These are phyloP conservation scores for Barnettozyma siamensis DNA, from an alignment of 805 yeast species.

Conservation along the genomic window DNA sequence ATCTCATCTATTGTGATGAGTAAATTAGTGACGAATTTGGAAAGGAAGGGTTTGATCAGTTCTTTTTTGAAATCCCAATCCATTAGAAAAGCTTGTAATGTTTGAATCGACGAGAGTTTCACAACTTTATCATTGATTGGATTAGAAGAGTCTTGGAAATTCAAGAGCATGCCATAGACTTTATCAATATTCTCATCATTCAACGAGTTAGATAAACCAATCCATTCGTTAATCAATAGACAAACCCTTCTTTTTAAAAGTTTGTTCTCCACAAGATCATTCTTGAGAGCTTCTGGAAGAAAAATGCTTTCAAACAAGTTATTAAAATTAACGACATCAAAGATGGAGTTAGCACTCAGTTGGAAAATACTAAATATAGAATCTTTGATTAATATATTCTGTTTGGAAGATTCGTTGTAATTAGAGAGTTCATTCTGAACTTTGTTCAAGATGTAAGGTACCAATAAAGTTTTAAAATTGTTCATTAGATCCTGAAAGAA, in stretches of 20 bases:
- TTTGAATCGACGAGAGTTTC: slow-evolving; percentile 63
- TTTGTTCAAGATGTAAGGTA: slow-evolving; percentile 52
- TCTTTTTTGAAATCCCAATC: slow-evolving; percentile 81
- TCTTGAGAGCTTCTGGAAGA: slow-evolving; percentile 52
- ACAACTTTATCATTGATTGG: slow-evolving; percentile 74
- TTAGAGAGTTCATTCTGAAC: slow-evolving; percentile 38
- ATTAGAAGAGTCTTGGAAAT: slow-evolving; percentile 40
- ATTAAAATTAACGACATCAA: slow-evolving; percentile 64
- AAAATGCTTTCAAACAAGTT: slow-evolving; percentile 51
- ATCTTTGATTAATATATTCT: slow-evolving; percentile 65
- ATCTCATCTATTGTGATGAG: slow-evolving; percentile 46
- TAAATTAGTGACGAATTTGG: slow-evolving; percentile 43
- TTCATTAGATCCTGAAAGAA: slow-evolving; percentile 70
- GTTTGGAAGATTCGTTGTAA: slow-evolving; percentile 29
- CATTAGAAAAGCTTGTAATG: slow-evolving; percentile 63
- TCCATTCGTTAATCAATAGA: slow-evolving; percentile 76
- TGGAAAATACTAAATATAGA: slow-evolving; percentile 81
- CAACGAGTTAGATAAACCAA: slow-evolving; percentile 47
- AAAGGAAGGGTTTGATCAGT: slow-evolving; percentile 61
- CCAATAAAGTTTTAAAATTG: slow-evolving; percentile 51
- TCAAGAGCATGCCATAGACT: slow-evolving; percentile 53
- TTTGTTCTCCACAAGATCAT: slow-evolving; percentile 43
- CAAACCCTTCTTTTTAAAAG: slow-evolving; percentile 75
- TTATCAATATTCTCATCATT: slow-evolving; percentile 49
- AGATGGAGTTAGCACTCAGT: slow-evolving; percentile 60